Evolutionary conservation across 768 basidiomycete species (phyloP), one percentile per base, ranked within the genome.

Genomic region (Boletus reticulatus): DNA sequence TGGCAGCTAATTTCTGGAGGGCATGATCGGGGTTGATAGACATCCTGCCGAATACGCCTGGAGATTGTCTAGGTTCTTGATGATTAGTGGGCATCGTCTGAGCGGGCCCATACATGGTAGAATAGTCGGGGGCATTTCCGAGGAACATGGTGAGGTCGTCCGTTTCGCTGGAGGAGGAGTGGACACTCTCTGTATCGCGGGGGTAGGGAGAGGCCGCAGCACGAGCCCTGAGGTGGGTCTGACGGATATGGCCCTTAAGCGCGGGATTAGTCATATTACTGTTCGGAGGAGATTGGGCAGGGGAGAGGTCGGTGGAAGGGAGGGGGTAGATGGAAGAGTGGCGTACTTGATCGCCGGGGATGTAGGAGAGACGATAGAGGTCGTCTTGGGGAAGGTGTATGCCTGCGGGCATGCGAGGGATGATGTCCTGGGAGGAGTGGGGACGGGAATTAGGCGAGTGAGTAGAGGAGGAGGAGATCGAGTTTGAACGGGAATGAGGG

Each of bases 141-240:
- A 91, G 79, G 73, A 83, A 92, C 84, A 91, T 85, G 61, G 88
- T 78, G 59, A 92, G 79, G 69, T 93, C 91, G 62, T 94, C 92
- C n/a, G 90, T 86, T 75, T 93, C 92, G 73, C 85, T 88, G 51
- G 89, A 91, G 42, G 89, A 92, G 12, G 90, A 92, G 65, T 92
- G 89, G 59, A 92, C 88, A 67, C 86, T 88, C 76, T 92, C 89
- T 13, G 87, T 83, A 67, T 92, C 90, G 58, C 91, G 84, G 51
- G 89, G 88, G 72, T 94, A 94, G 43, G 91, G 91, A 51, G 90
- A 92, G 29, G 90, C 85, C 43, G 85, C 85, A 42, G 81, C 86
- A 61, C 91, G 85, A 61, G 89, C 89, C 61, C 91, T 83, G 71
- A 86, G 85, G 73, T 92, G 89, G 56, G 81, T 80, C 29, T 84